Evolutionary conservation across 352 stramenopile genomes (phyloP).

Genomic region (Globisporangium abappressorium): DNA sequence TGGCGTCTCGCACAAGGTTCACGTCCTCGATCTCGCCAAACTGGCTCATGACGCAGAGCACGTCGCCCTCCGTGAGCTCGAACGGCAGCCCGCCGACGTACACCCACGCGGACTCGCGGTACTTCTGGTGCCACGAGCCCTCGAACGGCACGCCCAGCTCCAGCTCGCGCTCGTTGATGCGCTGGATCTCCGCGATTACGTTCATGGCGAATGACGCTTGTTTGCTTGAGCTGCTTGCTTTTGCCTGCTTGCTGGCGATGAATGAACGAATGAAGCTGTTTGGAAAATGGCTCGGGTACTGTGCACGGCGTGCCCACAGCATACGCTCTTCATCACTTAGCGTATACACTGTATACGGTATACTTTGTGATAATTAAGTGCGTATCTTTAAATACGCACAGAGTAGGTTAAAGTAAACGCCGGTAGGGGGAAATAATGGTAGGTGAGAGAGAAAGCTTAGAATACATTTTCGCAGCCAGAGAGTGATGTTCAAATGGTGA

Average conservation of each 20-base stretch:
- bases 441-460: too few species aligned
- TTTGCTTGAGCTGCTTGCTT: background rate
- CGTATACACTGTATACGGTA: too few species aligned
- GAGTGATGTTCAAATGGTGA: too few species aligned
- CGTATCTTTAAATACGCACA: too few species aligned
- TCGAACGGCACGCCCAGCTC: slow-evolving; percentile 65
- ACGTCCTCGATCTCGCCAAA: slow-evolving; percentile 94
- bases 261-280: background rate
- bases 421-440: too few species aligned
- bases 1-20: slow-evolving; percentile 94
- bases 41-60: slow-evolving; percentile 90
- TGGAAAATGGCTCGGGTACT: too few species aligned
- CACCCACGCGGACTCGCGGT: slow-evolving; percentile 95
- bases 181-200: slow-evolving; percentile 79
- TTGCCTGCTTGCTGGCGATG: background rate
- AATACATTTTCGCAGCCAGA: too few species aligned
- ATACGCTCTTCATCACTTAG: too few species aligned
- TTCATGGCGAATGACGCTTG: slow-evolving; percentile 41
- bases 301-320: too few species aligned
- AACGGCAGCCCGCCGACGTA: slow-evolving; percentile 93
- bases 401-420: too few species aligned
- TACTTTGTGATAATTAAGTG: too few species aligned
- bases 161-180: slow-evolving; percentile 80
- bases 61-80: slow-evolving; percentile 94
- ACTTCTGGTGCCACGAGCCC: slow-evolving; percentile 81